Base-by-base conservation (phyloP, 2,329 filamentous ascomycete species). In the Metarhizium guizhouense region DNA sequence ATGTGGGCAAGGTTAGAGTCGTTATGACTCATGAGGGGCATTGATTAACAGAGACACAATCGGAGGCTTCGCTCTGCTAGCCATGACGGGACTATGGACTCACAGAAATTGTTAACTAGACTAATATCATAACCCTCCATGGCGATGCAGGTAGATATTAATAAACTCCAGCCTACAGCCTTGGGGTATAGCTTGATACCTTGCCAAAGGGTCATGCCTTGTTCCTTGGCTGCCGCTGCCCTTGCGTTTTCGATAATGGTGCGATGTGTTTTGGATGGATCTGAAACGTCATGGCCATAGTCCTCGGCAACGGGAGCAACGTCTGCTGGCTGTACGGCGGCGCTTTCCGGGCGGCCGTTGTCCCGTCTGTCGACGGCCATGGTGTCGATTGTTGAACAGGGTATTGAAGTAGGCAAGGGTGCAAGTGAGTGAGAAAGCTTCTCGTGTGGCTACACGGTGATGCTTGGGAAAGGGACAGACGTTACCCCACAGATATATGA, bases 61-160 rank as follows among this genome's bases (percentile, higher is more conserved):
- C 20, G 14, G 0, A 25, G 10, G 25, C 36, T 3, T 40, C 4
- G n/a, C 42, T 32, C 16, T n/a, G 14, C 14, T 45, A 20, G 18
- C 42, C 29, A 50, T 76, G 5, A 18, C 34, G 13, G 52, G 20
- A 14, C 7, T 10, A 4, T 8, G 49, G 20, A 63, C 60, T 64
- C 72, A 73, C 83, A 92, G 66, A 94, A 90, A 71, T 92, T 92
- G 74, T 86, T 90, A 64, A 94, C 83, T 54, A 95, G 75, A 64
- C 83, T 85, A 57, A 94, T 78, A 67, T 95, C 90, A 73, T 92
- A 95, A 38, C 89, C 90, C 70, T 95, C 90, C 91, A 96, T 96
- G 64, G 83, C 84, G 65, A 95, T 94, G 68, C 88, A 92, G 0
- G 89, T 93, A n/a, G 87, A 93, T 70, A 96, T 92, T 57, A 95